Base-by-base conservation (phyloP, 2,329 filamentous ascomycete genomes). In the Aspergillus pseudotamarii region DNA sequence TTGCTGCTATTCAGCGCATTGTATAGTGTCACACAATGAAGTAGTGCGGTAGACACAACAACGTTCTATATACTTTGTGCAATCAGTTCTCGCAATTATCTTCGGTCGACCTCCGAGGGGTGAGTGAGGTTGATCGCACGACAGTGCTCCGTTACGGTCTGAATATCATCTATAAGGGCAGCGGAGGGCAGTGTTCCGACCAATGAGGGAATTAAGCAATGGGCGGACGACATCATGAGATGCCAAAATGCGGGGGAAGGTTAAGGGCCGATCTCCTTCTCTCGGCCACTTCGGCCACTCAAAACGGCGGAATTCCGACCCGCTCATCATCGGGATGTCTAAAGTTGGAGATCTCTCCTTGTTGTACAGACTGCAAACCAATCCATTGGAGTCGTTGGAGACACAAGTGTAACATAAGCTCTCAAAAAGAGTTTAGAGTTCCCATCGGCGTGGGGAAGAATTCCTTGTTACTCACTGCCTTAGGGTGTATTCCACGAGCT, bases 141-240 rank as follows among this genome's bases (percentile, higher is more conserved):
- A 54, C 61, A 67, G 68, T 70, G 51, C 68, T 70, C 68, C 67
- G 67, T 62, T 6, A 28, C 56, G 34, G 16, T 8, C 14, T 36
- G 19, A 36, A 54, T 54, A 16, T n/a, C 10, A n/a, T 34, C 8
- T 36, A 36, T 54, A 54, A 32, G 16, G 28, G 51, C 30, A 54
- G 4, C 64, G 59, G 60, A 62, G 38, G 19, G 55, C 43, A 58
- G 60, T 58, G 36, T 58, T 63, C 59, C 59, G 59, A 45, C 28
- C 55, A 58, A 61, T 53, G 36, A 54, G 21, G 23, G 14, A 16
- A 14, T 19, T 23, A 11, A 23, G 45, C 23, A 54, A 36, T 1
- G 11, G 36, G 36, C 58, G 21, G 34, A 30, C 48, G 23, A 19
- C 26, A 59, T 59, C 46, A 54, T 28, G 26, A 19, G 48, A 21